phyloP scores from a whole-genome alignment of 306 rosid species.

The Cicer cuneatum region DNA sequence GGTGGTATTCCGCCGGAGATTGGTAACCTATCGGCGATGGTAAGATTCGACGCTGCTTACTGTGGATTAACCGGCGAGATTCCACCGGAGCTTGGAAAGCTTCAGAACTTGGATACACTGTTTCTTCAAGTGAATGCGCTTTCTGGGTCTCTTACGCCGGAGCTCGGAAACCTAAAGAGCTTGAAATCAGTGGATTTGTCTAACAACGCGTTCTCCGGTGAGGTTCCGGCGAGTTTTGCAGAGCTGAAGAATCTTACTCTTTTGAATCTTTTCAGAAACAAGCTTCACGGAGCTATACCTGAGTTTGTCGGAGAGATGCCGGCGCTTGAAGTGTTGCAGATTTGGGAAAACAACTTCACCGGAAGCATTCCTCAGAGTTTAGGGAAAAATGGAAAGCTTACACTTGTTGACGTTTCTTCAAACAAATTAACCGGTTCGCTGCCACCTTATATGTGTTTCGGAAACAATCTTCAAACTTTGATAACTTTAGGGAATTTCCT shows the following conservation, averaged over 20 bases:
- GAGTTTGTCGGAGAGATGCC: slow-evolving; percentile 83
- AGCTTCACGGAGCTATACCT: slow-evolving; percentile 91
- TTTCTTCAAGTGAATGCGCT: slow-evolving; percentile 92
- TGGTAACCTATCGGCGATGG: slow-evolving; percentile 70
- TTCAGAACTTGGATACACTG: slow-evolving; percentile 75
- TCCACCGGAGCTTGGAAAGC: slow-evolving; percentile 71
- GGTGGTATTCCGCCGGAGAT: slow-evolving; percentile 81
- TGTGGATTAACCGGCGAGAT: slow-evolving; percentile 80
- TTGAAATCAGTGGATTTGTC: slow-evolving; percentile 90
- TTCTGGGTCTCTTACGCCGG: slow-evolving; percentile 69
- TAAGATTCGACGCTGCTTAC: slow-evolving; percentile 83
- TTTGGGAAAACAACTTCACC: slow-evolving; percentile 95
- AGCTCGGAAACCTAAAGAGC: slow-evolving; percentile 68
- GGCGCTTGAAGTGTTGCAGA: slow-evolving; percentile 76
- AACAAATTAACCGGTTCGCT: slow-evolving; percentile 82
- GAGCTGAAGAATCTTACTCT: slow-evolving; percentile 78
- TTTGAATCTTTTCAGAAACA: slow-evolving; percentile 79
- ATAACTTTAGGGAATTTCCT: slow-evolving; percentile 77
- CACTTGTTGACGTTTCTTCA: slow-evolving; percentile 75
- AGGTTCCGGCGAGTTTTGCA: slow-evolving; percentile 70
- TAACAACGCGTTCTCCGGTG: slow-evolving; percentile 73
- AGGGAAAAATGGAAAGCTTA: slow-evolving; percentile 81
- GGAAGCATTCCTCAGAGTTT: slow-evolving; percentile 73
- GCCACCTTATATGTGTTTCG: slow-evolving; percentile 79
- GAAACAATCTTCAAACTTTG: slow-evolving; percentile 75